Evolutionary conservation across 352 stramenopile genomes (phyloP), one percentile per base, ranked within the genome.

Genomic region (Globisporangium nagaii): DNA sequence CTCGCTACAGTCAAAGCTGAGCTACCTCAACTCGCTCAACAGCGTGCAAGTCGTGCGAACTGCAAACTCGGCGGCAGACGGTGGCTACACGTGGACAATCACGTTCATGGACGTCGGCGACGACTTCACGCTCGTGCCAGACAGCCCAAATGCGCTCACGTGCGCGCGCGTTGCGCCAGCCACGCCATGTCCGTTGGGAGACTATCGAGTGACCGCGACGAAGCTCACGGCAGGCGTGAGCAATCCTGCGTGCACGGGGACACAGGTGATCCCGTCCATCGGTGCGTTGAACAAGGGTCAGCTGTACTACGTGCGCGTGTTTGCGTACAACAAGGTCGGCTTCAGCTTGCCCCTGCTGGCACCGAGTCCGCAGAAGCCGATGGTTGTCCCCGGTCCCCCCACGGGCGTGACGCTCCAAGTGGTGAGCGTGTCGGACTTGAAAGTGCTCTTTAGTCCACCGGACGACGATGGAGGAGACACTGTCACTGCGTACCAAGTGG

Each of bases 281-380:
- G 75, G 70, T 7, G 79, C 73, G 10, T 71, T 98, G 7, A 84
- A 86, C 48, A 85, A 96, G 51, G 95, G 95, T 0, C 71, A 96
- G 48, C 63, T 88, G n/a, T 98, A 98, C 69, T 93, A 97, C 60
- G 88, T 90, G 20, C 89, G 94, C 7, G 91, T 98, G 20, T 96
- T 90, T 32, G 90, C 95, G 8, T 98, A 98, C 70, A 99, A 98
- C 74, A 75, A 84, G 32, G 58, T 97, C n/a, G 95, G 96, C 9
- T 98, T 95, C 57, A 87, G 91, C 12, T 51, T 85, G 12, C 85
- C 90, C 2, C 66, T 63, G 6, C 54, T 72, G 44, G 80, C 68
- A 20, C 54, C 66, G 1, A 75, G 64, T 45, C 70, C 77, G 1
- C 75, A 90, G 43, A 92, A 89, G 39, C 85, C 80, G 0, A 91